These are phyloP conservation scores for Filosporella fistucella DNA, from an alignment of 495 filamentous ascomycete species.

Conservation along the genomic window DNA sequence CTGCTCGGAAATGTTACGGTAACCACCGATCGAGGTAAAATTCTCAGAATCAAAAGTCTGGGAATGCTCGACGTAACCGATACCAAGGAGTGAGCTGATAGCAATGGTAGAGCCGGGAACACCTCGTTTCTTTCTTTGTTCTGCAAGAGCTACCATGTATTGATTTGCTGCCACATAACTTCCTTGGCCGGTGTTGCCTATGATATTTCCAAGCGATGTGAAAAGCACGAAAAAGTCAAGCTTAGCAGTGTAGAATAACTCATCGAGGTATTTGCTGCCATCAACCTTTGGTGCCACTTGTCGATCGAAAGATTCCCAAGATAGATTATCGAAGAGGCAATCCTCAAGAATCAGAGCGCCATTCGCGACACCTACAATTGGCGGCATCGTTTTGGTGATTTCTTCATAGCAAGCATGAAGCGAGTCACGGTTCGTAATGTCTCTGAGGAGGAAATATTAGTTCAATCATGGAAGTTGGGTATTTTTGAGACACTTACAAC, in stretches of 20 bases:
- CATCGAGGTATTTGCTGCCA: slow-evolving; percentile 31
- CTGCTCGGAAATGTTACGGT: slow-evolving; percentile 43
- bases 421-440: slow-evolving; percentile 6
- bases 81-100: slow-evolving; percentile 51
- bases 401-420: slow-evolving; percentile 9
- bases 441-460: slow-evolving; percentile 2
- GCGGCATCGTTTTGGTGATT: slow-evolving; percentile 25
- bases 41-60: not conserved
- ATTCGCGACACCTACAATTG: slow-evolving; percentile 40
- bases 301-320: slow-evolving; percentile 22
- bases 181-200: slow-evolving; percentile 45
- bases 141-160: slow-evolving; percentile 18
- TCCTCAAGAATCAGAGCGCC: slow-evolving; percentile 46
- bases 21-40: not conserved
- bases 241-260: slow-evolving; percentile 29
- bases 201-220: slow-evolving; percentile 40
- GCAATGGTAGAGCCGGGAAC: slow-evolving; percentile 40
- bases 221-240: slow-evolving; percentile 57
- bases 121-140: slow-evolving; percentile 22
- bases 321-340: slow-evolving; percentile 31
- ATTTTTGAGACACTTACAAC: not conserved
- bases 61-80: slow-evolving; percentile 41
- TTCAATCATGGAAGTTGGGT: not conserved
- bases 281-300: slow-evolving; percentile 34
- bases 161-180: slow-evolving; percentile 48